Conservation (phyloP, 2,329 filamentous ascomycete genomes). For the Emmonsiellopsis sp. region DNA sequence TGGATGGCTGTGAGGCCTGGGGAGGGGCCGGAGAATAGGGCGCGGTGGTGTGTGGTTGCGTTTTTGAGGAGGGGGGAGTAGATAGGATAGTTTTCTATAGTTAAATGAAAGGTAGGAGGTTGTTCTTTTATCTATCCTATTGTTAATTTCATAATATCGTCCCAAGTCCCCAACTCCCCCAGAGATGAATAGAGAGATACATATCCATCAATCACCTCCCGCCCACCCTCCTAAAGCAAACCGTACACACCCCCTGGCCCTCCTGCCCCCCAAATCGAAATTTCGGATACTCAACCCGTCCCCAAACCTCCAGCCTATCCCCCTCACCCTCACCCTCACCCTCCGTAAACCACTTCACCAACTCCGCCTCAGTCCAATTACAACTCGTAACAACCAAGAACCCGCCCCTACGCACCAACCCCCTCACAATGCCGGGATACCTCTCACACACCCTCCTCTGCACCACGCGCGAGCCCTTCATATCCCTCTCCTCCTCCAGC, state of each 20-base stretch:
- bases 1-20: slow-evolving; percentile 39
- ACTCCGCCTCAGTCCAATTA: slow-evolving; percentile 92
- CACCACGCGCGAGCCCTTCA: slow-evolving; percentile 20
- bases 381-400: slow-evolving; percentile 85
- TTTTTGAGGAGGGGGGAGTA: slow-evolving; percentile 22
- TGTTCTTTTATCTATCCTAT: background rate
- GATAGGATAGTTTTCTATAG: background rate
- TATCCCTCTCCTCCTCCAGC: slow-evolving; percentile 38
- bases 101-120: slow-evolving; percentile 1
- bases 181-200: background rate
- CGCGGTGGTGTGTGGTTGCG: slow-evolving; percentile 49
- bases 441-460: slow-evolving; percentile 57
- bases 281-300: slow-evolving; percentile 67
- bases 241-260: slow-evolving; percentile 78
- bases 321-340: slow-evolving; percentile 19
- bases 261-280: slow-evolving; percentile 85
- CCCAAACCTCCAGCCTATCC: slow-evolving; percentile 49
- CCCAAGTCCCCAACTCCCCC: background rate
- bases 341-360: slow-evolving; percentile 65
- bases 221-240: slow-evolving; percentile 59
- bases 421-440: slow-evolving; percentile 61
- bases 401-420: slow-evolving; percentile 60
- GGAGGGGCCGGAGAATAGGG: slow-evolving; percentile 40
- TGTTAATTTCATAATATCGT: background rate
- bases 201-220: background rate